Conservation (phyloP, 352 stramenopile species). For the Phytopythium ostracodes region DNA sequence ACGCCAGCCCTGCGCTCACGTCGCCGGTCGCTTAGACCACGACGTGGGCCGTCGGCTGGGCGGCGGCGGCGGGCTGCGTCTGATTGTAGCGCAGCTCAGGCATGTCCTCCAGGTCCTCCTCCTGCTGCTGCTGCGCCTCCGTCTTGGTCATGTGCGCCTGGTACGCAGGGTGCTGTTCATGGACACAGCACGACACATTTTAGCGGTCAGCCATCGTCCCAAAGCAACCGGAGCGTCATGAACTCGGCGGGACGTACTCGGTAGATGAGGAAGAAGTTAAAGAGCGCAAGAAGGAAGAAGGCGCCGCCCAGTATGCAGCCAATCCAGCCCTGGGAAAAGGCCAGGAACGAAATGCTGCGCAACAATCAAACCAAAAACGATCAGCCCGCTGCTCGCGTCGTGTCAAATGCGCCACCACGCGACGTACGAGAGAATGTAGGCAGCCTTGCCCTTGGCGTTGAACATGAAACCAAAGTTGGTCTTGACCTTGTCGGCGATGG, state of each 20-base stretch:
- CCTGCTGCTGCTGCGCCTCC: constrained; percentile 34
- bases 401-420: no score
- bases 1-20: background rate
- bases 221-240: background rate
- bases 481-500: constrained; percentile 73
- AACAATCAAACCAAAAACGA: background rate
- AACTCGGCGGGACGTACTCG: constrained; percentile 35
- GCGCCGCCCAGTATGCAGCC: constrained; percentile 69
- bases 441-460: constrained; percentile 74
- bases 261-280: constrained; percentile 88
- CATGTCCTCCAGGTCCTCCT: constrained; percentile 68
- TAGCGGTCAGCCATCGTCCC: constrained; percentile 9
- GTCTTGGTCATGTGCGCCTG: constrained; percentile 71
- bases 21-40: constrained; percentile 32
- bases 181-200: background rate
- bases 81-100: constrained; percentile 81
- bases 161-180: constrained; percentile 68
- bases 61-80: constrained; percentile 28
- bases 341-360: constrained; percentile 71
- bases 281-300: constrained; percentile 71
- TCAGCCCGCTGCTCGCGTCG: no score
- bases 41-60: constrained; percentile 49
- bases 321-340: constrained; percentile 78
- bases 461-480: constrained; percentile 90
- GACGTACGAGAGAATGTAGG: constrained; percentile 79